Base-by-base conservation (phyloP, 495 filamentous ascomycete genomes). In the Schizothecium vesticola region DNA sequence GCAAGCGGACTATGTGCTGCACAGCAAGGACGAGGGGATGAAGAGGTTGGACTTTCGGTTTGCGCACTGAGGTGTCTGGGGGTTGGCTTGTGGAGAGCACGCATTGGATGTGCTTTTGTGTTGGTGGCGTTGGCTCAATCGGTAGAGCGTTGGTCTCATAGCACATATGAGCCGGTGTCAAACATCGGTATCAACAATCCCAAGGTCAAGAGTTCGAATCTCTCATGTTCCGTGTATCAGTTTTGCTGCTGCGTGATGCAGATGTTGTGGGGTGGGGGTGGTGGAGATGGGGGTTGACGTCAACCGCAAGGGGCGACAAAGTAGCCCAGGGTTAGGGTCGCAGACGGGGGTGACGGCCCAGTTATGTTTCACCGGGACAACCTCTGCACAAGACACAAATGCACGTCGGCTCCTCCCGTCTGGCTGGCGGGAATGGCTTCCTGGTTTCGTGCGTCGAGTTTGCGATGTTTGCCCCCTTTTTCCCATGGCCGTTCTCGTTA, bases 41-140 rank as follows among this genome's bases (percentile, higher is more conserved):
- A 75, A 76, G 70, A 64, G 73, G 31, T 22, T 78, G 61, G 74
- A 78, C 25, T 75, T 76, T 31, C 59, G 72, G 57, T 78, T 78
- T 67, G 74, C 66, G 16, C 74, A 75, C n/a, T 75, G 62, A 71
- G 56, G n/a, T n/a, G n/a, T n/a, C n/a, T 28, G 26, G 26, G 6
- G 26, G 26, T 2, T 2, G 26, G 26, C 26, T 28, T n/a, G n/a
- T n/a, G n/a, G n/a, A n/a, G n/a, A n/a, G n/a, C n/a, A 6, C 26
- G 6, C 26, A 28, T 6, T 28, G 26, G 26, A 28, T 28, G 26
- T 28, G 26, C 3, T 2, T 28, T 28, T 28, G 26, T 62, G 11
- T 59, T 23, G 26, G 56, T 23, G 22, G 57, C 10, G 21, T 59
- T 51, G 43, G 43, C 43, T 51, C 43, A 51, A 19, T 51, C 43